phyloP scores from a whole-genome alignment of 31 red algal species.

The Porphyra umbilicalis region DNA sequence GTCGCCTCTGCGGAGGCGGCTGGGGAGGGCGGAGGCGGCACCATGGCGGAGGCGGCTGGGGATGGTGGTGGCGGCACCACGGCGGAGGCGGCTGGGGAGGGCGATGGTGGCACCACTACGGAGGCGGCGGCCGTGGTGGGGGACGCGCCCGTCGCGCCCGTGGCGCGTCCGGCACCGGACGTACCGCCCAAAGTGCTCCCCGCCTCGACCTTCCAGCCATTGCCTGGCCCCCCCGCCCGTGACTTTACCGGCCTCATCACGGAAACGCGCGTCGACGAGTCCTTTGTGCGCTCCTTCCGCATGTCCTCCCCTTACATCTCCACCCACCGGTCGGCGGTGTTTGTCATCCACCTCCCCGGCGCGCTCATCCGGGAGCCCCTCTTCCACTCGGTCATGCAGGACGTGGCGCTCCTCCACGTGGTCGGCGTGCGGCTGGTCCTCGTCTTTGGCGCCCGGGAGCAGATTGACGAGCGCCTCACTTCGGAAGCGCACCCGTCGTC shows the following conservation, averaged over 20 bases:
- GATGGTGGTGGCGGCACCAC: too few relatives aligned
- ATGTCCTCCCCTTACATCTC: slow-evolving; percentile 88
- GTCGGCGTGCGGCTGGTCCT: slow-evolving; percentile 90
- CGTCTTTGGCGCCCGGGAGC: slow-evolving; percentile 68
- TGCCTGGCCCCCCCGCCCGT: background rate
- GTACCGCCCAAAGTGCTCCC: too few relatives aligned
- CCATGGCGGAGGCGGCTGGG: background rate
- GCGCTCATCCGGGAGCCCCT: slow-evolving; percentile 51
- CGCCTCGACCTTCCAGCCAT: background rate
- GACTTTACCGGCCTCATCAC: background rate
- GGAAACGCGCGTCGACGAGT: slow-evolving; percentile 27
- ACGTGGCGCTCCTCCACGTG: slow-evolving; percentile 77
- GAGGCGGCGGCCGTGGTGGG: background rate
- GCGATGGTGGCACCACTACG: too few relatives aligned
- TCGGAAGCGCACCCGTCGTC: slow-evolving; percentile 8
- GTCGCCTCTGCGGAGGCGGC: background rate
- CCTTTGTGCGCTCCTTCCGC: slow-evolving; percentile 88
- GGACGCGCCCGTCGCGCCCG: background rate
- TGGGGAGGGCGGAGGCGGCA: background rate
- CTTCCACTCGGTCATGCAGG: slow-evolving; percentile 85
- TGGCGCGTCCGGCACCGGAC: too few relatives aligned
- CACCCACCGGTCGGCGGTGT: slow-evolving; percentile 63
- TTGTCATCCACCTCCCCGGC: slow-evolving; percentile 96
- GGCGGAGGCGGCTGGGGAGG: background rate
- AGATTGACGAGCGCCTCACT: slow-evolving; percentile 49